phyloP scores from a whole-genome alignment of 257 asterid species.

The Rehmannia glutinosa region DNA sequence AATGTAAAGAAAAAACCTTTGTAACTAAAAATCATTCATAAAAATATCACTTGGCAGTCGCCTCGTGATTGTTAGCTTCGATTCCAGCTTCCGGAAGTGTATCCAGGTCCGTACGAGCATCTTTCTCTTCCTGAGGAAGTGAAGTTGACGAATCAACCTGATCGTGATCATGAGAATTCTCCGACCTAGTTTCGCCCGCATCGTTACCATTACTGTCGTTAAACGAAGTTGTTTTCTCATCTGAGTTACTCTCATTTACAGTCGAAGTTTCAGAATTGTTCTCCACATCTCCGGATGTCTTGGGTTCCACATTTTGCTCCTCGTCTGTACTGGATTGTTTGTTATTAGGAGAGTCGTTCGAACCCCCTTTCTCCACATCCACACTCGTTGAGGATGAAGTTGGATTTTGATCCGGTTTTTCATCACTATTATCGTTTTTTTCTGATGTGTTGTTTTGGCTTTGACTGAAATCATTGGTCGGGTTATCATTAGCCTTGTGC shows the following conservation, averaged over 20 bases:
- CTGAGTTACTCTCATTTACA: conserved; percentile 19
- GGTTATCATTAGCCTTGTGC: conserved; percentile 4
- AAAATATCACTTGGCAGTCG: conserved; percentile 45
- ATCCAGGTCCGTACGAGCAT: conserved; percentile 54
- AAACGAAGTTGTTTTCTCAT: conserved; percentile 33
- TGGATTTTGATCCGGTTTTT: conserved; percentile 26
- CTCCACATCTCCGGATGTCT: conserved; percentile 10
- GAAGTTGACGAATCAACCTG: conserved; percentile 39
- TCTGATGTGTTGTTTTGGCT: conserved; percentile 18
- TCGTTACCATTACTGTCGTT: conserved; percentile 46
- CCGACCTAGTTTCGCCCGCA: conserved; percentile 31
- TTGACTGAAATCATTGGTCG: conserved; percentile 22
- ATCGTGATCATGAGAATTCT: conserved; percentile 24
- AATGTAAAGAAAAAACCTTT: conserved; percentile 11
- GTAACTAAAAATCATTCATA: conserved; percentile 5
- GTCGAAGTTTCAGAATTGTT: conserved; percentile 20
- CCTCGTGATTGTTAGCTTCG: conserved; percentile 37
- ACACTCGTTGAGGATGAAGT: neutral
- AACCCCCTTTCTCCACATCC: conserved; percentile 12
- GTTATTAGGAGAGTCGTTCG: conserved; percentile 18
- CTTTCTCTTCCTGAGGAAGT: conserved; percentile 58
- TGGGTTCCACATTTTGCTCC: conserved; percentile 21
- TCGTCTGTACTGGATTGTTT: conserved; percentile 8
- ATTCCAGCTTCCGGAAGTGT: conserved; percentile 64
- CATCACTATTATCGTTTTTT: neutral